Evolutionary conservation across 805 yeast genomes (phyloP).

Genomic region (Blastobotrys robertii): DNA sequence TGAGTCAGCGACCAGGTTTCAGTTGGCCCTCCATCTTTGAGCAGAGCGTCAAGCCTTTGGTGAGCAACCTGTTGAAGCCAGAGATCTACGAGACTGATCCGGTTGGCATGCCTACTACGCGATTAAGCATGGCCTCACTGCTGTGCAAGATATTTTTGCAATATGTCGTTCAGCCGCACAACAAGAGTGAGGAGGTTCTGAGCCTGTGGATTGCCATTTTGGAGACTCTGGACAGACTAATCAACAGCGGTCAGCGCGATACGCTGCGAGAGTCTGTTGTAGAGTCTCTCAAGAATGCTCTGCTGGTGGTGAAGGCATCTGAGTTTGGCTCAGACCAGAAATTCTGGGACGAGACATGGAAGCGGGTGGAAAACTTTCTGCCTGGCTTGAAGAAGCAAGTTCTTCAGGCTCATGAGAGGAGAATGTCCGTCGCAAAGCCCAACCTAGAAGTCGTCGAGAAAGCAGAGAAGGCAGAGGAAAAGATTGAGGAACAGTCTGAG

Average conservation of each 20-base stretch:
- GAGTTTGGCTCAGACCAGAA: constrained; percentile 24
- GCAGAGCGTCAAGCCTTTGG: constrained; percentile 63
- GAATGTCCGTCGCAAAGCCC: not conserved
- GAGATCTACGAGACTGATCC: constrained; percentile 54
- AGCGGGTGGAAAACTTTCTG: constrained; percentile 27
- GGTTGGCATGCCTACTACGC: constrained; percentile 53
- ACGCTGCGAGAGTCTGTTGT: constrained; percentile 30
- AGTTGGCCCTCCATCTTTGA: constrained; percentile 45
- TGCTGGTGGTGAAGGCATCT: constrained; percentile 30
- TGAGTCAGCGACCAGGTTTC: constrained; percentile 9
- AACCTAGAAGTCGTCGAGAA: not conserved
- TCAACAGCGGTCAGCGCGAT: constrained; percentile 30
- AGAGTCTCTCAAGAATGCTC: constrained; percentile 34
- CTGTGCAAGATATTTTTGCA: constrained; percentile 57
- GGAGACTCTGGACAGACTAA: constrained; percentile 31
- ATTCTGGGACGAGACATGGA: constrained; percentile 32
- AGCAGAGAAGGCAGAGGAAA: not conserved
- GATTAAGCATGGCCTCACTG: constrained; percentile 55
- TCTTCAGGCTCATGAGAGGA: constrained; percentile 6
- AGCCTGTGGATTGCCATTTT: constrained; percentile 29
- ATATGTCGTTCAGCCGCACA: constrained; percentile 27
- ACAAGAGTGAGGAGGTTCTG: constrained; percentile 11
- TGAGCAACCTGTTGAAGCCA: constrained; percentile 55
- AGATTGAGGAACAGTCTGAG: not conserved
- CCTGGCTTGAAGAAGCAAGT: constrained; percentile 26